Evolutionary conservation across 495 filamentous ascomycete genomes (phyloP).

Genomic region (Terfezia claveryi): DNA sequence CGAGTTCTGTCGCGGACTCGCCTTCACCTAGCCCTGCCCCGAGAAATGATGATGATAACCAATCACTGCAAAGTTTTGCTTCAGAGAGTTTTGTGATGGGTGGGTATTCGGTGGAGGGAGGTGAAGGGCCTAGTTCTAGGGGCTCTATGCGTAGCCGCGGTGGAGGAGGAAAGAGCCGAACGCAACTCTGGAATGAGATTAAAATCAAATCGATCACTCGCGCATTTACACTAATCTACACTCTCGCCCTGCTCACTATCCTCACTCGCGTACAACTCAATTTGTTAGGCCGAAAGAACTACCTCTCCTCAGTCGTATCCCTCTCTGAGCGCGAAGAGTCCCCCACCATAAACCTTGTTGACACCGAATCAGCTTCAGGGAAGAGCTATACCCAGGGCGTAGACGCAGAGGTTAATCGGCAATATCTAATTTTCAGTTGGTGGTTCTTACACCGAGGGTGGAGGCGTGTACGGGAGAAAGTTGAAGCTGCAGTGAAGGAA

Average conservation of each 20-base stretch:
- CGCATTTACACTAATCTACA: slow-evolving; percentile 79
- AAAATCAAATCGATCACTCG: slow-evolving; percentile 86
- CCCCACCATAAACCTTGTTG: slow-evolving; percentile 62
- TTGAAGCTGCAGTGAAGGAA: slow-evolving; percentile 59
- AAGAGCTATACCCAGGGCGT: slow-evolving; percentile 40
- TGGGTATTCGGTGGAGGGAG: neutral
- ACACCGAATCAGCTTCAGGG: slow-evolving; percentile 52
- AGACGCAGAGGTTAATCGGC: slow-evolving; percentile 83
- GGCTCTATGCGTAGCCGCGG: slow-evolving; percentile 1
- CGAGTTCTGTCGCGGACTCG: neutral
- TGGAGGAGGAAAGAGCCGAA: slow-evolving; percentile 33
- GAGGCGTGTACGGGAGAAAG: slow-evolving; percentile 53
- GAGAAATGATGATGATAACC: slow-evolving; percentile 12
- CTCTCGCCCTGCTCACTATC: slow-evolving; percentile 65
- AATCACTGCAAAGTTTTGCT: slow-evolving; percentile 17
- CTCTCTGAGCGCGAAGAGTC: slow-evolving; percentile 42
- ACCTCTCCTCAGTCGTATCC: slow-evolving; percentile 82
- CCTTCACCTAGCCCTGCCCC: neutral
- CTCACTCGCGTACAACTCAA: slow-evolving; percentile 94
- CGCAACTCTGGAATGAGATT: slow-evolving; percentile 89
- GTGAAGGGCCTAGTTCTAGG: too few relatives aligned
- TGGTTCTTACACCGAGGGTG: slow-evolving; percentile 88
- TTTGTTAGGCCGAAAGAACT: slow-evolving; percentile 81
- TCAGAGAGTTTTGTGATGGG: slow-evolving; percentile 16
- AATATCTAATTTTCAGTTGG: slow-evolving; percentile 92